Base-by-base conservation (phyloP, 1,284 basidiomycete species). In the Stygiomarasmius scandens region DNA sequence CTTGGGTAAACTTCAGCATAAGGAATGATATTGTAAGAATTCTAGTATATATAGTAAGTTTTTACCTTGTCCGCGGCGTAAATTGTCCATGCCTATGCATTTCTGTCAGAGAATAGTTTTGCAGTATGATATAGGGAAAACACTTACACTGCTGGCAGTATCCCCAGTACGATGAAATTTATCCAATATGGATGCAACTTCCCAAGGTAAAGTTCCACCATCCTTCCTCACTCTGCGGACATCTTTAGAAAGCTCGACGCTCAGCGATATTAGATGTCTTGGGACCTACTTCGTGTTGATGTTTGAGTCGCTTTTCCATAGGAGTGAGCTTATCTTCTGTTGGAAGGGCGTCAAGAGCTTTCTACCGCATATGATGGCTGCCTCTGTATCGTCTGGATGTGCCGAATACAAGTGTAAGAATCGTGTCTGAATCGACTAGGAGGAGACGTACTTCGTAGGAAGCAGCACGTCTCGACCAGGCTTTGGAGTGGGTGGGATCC, bases 81-180 rank as follows among this genome's bases (percentile, higher is more conserved):
- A 25, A 77, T 71, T 14, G 71, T 66, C 72, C 73, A 76, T 22
- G 71, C 72, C 71, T 75, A 54, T 22, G 27, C n/a, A 44, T 71
- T 2, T 32, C 32, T 27, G 20, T 8, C 23, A 16, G 14, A 8
- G 23, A 19, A n/a, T n/a, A n/a, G n/a, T n/a, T 12, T 46, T 2
- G 29, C 16, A 22, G 38, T n/a, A n/a, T n/a, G 27, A 11, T 29
- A 29, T 52, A 56, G 12, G 24, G 49, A 57, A 48, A 8, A n/a
- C 36, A 63, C 68, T 55, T 58, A 73, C 72, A 54, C 71, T 72
- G 20, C 68, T 71, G 8, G 34, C 38, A 6, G 58, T 16, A 22
- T 62, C 57, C n/a, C 52, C 25, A 19, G 55, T 58, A 11, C 51
- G 54, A 9, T 54, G 50, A 10, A 71, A 60, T n/a, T 65, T 59